Evolutionary conservation across 805 yeast genomes (phyloP).

Genomic region (Yarrowia sp.): DNA sequence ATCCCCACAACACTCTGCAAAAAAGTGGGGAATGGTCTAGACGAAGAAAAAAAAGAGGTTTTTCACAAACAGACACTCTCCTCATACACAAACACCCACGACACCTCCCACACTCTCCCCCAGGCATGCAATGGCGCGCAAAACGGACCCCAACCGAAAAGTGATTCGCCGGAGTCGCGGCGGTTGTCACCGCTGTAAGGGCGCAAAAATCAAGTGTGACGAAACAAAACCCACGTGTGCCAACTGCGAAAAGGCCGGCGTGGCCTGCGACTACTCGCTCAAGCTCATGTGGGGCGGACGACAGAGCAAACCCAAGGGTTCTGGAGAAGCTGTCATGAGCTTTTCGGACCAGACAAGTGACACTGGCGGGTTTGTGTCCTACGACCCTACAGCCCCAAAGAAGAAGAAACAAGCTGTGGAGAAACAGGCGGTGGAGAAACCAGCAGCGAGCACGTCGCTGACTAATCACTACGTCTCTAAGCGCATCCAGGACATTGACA

Average conservation of each 20-base stretch:
- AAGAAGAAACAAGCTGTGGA: not conserved
- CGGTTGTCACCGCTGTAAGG: constrained; percentile 50
- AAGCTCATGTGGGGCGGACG: constrained; percentile 79
- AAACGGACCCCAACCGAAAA: constrained; percentile 36
- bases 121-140: constrained; percentile 31
- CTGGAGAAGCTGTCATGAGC: not conserved
- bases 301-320: constrained; percentile 52
- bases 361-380: constrained; percentile 1
- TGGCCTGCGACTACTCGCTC: constrained; percentile 67
- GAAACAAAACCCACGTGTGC: constrained; percentile 69
- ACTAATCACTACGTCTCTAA: constrained; percentile 38
- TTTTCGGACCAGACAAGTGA: no score
- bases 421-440: not conserved
- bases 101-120: no score
- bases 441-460: not conserved
- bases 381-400: constrained; percentile 16
- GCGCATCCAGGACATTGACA: constrained; percentile 36
- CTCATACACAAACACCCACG: not conserved
- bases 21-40: constrained; percentile 29
- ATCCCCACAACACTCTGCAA: constrained; percentile 14
- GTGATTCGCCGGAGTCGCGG: constrained; percentile 36
- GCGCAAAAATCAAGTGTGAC: constrained; percentile 70
- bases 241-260: constrained; percentile 58
- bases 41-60: no score
- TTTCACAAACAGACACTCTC: not conserved